Base-by-base conservation (phyloP, 768 basidiomycete species). In the Pleurotus giganteus region DNA sequence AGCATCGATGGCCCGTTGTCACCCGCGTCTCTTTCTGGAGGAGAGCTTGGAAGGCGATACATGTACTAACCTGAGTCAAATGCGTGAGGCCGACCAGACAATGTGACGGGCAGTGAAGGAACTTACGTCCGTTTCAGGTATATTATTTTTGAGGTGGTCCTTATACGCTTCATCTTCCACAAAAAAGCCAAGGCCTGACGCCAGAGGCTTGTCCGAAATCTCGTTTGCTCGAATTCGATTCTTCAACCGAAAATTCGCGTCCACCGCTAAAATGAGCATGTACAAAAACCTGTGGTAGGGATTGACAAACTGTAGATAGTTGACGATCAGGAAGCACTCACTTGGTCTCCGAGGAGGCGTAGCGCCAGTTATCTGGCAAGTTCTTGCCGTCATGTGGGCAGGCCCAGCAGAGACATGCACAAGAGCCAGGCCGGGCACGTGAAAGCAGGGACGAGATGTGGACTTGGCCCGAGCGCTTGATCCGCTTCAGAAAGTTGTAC, bases 311-410 rank as follows among this genome's bases (percentile, higher is more conserved):
- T n/a, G 19, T n/a, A 12, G 13, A 31, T 36, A n/a, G 29, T 31
- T 36, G 24, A 8, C 39, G 15, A 2, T 1, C 2, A 21, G 24
- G 26, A 53, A n/a, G 3, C 6, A 53, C 58, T 52, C 24, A 59
- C 58, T 28, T 29, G 13, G 27, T 5, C 24, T 41, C 46, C 6
- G 44, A 32, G 9, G 42, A 9, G 6, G 34, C 58, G 5, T 53
- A 34, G 32, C 58, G 37, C 66, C 65, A 69, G 23, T 58, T 60
- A 0, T 19, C 34, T 0, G 63, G 64, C 26, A 71, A 52, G 53
- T 71, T 71, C 1, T 64, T 62, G 9, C 61, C 63, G 2, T 63
- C 63, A 1, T 61, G 53, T 5, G 69, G 69, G 43, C 68, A 71
- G 11, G 66, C 66, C 2, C 64, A 61, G 50, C 70, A 71, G 4